Evolutionary conservation across 2,329 filamentous ascomycete genomes (phyloP).

Genomic region (Talaromyces piceae): DNA sequence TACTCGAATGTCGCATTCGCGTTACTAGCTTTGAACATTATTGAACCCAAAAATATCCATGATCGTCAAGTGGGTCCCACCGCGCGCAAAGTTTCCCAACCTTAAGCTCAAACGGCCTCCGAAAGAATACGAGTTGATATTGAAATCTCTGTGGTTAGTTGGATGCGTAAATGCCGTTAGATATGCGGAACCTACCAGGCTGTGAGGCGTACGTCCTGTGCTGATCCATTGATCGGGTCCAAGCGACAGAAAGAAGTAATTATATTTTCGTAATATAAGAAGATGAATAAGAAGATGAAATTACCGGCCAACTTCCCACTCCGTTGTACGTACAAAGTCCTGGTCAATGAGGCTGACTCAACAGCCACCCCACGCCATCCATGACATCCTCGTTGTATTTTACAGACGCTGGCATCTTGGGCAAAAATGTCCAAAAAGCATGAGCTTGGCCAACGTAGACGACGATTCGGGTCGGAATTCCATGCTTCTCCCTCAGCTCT

Average conservation of each 20-base stretch:
- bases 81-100: background rate
- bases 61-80: background rate
- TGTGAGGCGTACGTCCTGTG: background rate
- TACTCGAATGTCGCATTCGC: background rate
- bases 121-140: background rate
- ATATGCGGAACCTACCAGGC: background rate
- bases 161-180: background rate
- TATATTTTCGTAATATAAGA: too few species aligned
- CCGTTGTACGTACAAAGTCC: background rate
- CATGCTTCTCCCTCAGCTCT: slow-evolving; percentile 16
- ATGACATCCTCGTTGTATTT: slow-evolving; percentile 18
- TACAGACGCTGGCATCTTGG: slow-evolving; percentile 17
- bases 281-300: too few species aligned
- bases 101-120: background rate
- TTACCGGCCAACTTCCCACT: background rate
- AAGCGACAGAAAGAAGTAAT: too few species aligned
- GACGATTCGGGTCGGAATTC: slow-evolving; percentile 21
- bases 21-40: background rate
- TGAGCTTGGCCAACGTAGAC: slow-evolving; percentile 28
- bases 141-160: too few species aligned
- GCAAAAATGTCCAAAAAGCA: slow-evolving; percentile 22
- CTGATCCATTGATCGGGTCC: too few species aligned
- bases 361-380: slow-evolving; percentile 3
- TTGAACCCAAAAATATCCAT: background rate
- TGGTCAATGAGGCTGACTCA: background rate